A percentile compares a stretch with the other conserved stretches of the same genome.
Conservation (phyloP, 1,284 basidiomycete species). For the Entoloma clypeatum region DNA sequence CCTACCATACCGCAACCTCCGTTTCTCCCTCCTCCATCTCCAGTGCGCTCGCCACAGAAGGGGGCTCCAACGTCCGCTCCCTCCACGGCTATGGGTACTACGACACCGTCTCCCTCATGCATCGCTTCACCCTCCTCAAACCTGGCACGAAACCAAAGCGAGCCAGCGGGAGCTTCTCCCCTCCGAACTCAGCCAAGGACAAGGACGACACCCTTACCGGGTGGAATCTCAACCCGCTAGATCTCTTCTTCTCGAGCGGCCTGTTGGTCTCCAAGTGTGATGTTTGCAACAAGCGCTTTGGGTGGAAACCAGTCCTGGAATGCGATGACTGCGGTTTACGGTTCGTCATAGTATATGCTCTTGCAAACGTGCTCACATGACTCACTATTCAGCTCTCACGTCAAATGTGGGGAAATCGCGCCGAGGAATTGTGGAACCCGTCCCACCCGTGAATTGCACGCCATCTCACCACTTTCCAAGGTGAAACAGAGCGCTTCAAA, state of each 20-base stretch:
- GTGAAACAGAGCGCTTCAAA: constrained; percentile 32
- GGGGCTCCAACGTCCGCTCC: constrained; percentile 60
- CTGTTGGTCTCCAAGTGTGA: constrained; percentile 74
- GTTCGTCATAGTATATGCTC: constrained; percentile 35
- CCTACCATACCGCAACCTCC: constrained; percentile 64
- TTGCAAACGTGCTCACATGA: constrained; percentile 14
- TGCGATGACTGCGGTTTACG: constrained; percentile 85
- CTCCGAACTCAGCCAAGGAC: constrained; percentile 23
- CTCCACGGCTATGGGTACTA: constrained; percentile 39
- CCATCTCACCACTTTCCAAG: constrained; percentile 36
- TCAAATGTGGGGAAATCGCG: constrained; percentile 80
- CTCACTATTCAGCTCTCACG: constrained; percentile 58
- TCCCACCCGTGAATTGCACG: constrained; percentile 30
- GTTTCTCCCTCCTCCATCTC: constrained; percentile 51
- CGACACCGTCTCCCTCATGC: constrained; percentile 50
- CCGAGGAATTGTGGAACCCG: constrained; percentile 71
- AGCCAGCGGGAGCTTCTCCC: constrained; percentile 30
- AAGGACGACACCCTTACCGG: constrained; percentile 36
- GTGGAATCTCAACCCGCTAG: constrained; percentile 77
- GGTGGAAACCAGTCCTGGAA: constrained; percentile 80
- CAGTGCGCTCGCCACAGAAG: constrained; percentile 65
- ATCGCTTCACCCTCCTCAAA: constrained; percentile 84
- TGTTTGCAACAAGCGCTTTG: constrained; percentile 76
- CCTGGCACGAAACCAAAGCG: constrained; percentile 60
- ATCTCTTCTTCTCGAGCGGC: constrained; percentile 70